Evolutionary conservation across 768 basidiomycete species (phyloP).

Genomic region (Boletus sp.): DNA sequence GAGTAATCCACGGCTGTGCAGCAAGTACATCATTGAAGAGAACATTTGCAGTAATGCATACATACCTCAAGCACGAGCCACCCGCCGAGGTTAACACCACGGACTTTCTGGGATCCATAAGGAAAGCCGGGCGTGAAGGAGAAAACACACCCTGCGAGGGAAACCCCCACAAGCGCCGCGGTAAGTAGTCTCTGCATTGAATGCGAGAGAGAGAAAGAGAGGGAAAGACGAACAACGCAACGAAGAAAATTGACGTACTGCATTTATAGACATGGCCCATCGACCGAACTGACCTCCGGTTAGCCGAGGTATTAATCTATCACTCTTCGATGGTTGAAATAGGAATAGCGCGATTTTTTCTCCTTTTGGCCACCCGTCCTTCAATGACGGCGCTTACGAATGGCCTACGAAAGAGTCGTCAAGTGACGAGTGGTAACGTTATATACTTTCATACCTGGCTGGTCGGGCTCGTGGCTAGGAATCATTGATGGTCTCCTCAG

Average conservation of each 20-base stretch:
- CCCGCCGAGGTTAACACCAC: constrained; percentile 81
- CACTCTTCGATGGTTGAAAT: too few species aligned
- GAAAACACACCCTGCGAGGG: constrained; percentile 26
- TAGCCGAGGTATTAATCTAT: too few species aligned
- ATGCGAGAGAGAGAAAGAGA: constrained; percentile 50
- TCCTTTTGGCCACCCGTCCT: too few species aligned
- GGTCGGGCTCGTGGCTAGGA: not conserved
- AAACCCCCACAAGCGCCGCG: constrained; percentile 27
- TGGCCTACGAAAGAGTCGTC: too few species aligned
- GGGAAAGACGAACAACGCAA: constrained; percentile 39
- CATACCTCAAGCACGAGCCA: constrained; percentile 56
- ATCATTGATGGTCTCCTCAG: not conserved
- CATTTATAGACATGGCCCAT: constrained; percentile 20
- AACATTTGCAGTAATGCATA: not conserved
- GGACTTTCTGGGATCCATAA: constrained; percentile 70
- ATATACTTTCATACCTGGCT: not conserved
- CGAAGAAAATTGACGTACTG: not conserved
- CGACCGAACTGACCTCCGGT: not conserved
- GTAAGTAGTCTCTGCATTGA: constrained; percentile 11
- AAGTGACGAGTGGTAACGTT: not conserved
- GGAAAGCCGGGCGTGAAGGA: constrained; percentile 58
- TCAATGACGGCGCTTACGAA: too few species aligned
- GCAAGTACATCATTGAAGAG: constrained; percentile 40
- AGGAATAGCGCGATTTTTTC: too few species aligned
- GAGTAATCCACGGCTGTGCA: constrained; percentile 73